Conservation (phyloP, 805 yeast species). For the Debaryomyces maramus region DNA sequence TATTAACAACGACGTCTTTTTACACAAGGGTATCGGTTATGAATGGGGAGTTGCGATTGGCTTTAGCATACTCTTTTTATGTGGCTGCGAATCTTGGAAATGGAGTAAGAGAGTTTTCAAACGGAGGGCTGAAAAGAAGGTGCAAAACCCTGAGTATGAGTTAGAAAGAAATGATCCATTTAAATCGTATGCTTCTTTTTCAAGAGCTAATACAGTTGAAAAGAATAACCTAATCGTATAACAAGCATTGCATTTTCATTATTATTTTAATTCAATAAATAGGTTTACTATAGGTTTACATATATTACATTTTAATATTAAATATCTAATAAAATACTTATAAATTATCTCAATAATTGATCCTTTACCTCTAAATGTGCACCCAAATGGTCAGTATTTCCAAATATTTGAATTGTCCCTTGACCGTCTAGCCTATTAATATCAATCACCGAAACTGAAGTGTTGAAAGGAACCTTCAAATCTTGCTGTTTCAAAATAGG, state of each 20-base stretch:
- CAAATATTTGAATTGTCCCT: slow-evolving; percentile 55
- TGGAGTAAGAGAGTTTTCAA: slow-evolving; percentile 58
- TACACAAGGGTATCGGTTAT: slow-evolving; percentile 67
- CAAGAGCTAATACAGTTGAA: slow-evolving; percentile 37
- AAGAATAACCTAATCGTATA: slow-evolving; percentile 2
- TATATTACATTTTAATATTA: neutral
- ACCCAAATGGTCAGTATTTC: slow-evolving; percentile 69
- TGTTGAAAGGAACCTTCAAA: slow-evolving; percentile 67
- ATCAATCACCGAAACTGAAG: slow-evolving; percentile 71
- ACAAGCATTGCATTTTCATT: neutral
- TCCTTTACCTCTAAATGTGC: slow-evolving; percentile 52
- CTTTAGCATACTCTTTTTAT: slow-evolving; percentile 55
- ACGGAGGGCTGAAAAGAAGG: slow-evolving; percentile 15
- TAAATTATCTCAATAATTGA: slow-evolving; percentile 40
- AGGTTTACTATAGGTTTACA: neutral
- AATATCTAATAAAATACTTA: neutral
- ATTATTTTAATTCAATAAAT: too few species aligned
- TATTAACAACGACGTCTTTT: slow-evolving; percentile 73
- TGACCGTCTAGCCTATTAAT: slow-evolving; percentile 38
- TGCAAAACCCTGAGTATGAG: slow-evolving; percentile 35
- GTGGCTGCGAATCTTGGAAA: slow-evolving; percentile 68
- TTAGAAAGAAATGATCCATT: slow-evolving; percentile 43
- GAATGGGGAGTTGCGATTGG: slow-evolving; percentile 82
- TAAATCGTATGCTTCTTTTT: slow-evolving; percentile 40
- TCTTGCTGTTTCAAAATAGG: slow-evolving; percentile 39